These are phyloP conservation scores for Rhynchospora pubera DNA, from an alignment of 176 grass and related monocot genomes.

Conservation along the genomic window DNA sequence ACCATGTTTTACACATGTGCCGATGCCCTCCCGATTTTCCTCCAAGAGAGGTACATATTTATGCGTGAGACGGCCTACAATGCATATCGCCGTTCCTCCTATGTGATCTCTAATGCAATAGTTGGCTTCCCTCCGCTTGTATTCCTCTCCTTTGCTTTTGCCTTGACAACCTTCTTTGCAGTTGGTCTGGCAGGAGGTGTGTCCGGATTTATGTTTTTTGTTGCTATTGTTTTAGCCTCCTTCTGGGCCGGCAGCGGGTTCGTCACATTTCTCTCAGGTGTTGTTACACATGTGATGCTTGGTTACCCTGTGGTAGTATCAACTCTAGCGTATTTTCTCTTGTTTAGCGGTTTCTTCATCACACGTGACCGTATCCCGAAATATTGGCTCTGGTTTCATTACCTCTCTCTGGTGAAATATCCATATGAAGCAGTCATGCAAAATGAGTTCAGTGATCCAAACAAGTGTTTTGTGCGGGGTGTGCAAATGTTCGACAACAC, in stretches of 20 bases:
- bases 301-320: slow-evolving; percentile 78
- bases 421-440: slow-evolving; percentile 95
- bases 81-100: slow-evolving; percentile 90
- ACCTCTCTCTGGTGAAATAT: slow-evolving; percentile 94
- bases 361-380: slow-evolving; percentile 60
- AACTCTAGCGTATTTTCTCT: slow-evolving; percentile 79
- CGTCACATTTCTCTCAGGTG: slow-evolving; percentile 89
- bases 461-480: slow-evolving; percentile 66
- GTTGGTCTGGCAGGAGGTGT: slow-evolving; percentile 66
- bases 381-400: slow-evolving; percentile 99
- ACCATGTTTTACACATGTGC: slow-evolving; percentile 99
- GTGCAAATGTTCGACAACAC: slow-evolving; percentile 99
- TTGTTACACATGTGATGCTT: slow-evolving; percentile 72
- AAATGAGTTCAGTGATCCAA: slow-evolving; percentile 78
- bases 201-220: slow-evolving; percentile 79
- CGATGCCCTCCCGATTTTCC: slow-evolving; percentile 91
- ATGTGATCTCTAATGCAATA: slow-evolving; percentile 85
- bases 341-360: slow-evolving; percentile 99
- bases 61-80: slow-evolving; percentile 97
- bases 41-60: slow-evolving; percentile 97
- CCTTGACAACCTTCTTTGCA: slow-evolving; percentile 87
- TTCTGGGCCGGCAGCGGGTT: slow-evolving; percentile 94
- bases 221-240: slow-evolving; percentile 74
- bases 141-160: slow-evolving; percentile 80
- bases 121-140: slow-evolving; percentile 75